Base-by-base conservation (phyloP, 208 protist species). In the Vickermania spadyakhi region DNA sequence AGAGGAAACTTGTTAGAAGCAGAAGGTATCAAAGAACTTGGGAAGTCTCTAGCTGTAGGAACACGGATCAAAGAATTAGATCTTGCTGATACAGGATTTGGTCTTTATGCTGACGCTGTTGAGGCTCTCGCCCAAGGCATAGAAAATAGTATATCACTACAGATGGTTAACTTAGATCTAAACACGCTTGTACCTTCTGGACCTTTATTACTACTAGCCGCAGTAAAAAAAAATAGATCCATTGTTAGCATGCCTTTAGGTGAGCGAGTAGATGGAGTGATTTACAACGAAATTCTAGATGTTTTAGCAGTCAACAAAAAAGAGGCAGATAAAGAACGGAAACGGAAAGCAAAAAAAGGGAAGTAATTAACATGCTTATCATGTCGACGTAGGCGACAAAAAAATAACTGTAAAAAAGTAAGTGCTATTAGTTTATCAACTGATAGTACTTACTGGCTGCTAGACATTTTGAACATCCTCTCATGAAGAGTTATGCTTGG, bases 81-180 rank as follows among this genome's bases (percentile, higher is more conserved):
- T 56, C 54, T 96, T 21, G 81, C 87, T 0, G 86, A 94, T 52
- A 93, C 81, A 3, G 60, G 77, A 11, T 96, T 92, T 54, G 85
- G 81, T 23, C 55, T 62, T 18, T 67, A 68, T 11, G 61, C 50
- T 7, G 64, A 77, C 28, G 77, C 83, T 1, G 60, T 93, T 31
- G 74, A 92, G n/a, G 67, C 69, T 21, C 66, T 96, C n/a, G 86
- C 84, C 51, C 79, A 91, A 28, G 86, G 83, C 4, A 79, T 91
- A 0, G 90, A 91, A 29, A 67, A 60, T 52, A 75, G 72, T 36
- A 56, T 31, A 2, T 71, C 72, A 2, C 54, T 96, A 23, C 75
- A 58, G 26, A 57, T 72, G 0, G 60, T 94, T 18, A 75, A 96
- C 58, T 52, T 96, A 41, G 79, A 93, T 60, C 67, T 91, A 36